Conservation (phyloP, 2,329 filamentous ascomycete species). For the Ophiocordyceps camponoti-leonardi region DNA sequence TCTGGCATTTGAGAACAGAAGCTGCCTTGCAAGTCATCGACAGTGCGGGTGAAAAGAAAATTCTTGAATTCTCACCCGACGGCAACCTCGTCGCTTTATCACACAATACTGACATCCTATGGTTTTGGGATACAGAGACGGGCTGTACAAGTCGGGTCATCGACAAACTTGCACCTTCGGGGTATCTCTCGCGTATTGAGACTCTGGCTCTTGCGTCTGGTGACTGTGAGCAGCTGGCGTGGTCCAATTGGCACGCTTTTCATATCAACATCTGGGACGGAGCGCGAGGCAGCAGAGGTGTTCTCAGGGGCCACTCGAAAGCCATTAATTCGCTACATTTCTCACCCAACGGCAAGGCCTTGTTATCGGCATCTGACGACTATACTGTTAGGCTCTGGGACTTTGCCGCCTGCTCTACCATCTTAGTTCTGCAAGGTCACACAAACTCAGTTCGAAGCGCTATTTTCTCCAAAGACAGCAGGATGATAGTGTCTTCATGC, state of each 20-base stretch:
- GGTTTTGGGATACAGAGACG: background rate
- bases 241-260: background rate
- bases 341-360: background rate
- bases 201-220: background rate
- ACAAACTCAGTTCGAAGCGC: background rate
- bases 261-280: background rate
- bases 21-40: background rate
- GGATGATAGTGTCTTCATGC: background rate
- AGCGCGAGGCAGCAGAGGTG: background rate
- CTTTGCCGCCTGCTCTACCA: background rate
- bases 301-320: background rate
- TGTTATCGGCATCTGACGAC: background rate
- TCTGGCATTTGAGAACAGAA: background rate
- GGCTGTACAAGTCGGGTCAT: background rate
- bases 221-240: background rate
- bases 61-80: background rate
- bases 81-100: background rate
- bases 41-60: background rate
- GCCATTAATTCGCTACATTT: background rate
- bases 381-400: background rate
- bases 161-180: background rate
- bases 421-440: background rate
- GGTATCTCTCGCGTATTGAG: no score
- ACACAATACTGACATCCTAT: background rate
- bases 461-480: background rate